Conservation (phyloP, 2,329 filamentous ascomycete species). For the Niveomyces coronatus region DNA sequence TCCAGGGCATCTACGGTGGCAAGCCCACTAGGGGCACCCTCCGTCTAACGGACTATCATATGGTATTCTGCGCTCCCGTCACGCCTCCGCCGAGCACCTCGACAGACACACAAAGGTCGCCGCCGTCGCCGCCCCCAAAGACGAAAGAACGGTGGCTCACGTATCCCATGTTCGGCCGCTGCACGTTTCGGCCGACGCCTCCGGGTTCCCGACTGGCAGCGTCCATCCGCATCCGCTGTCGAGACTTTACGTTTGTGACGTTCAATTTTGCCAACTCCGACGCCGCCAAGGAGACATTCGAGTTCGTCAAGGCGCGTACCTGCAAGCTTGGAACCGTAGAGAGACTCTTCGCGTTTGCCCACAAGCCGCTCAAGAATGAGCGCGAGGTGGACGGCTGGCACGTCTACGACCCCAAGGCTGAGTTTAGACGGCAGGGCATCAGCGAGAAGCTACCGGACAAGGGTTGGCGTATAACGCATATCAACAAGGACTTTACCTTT, state of each 20-base stretch:
- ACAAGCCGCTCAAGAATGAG: slow-evolving; percentile 65
- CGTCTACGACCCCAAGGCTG: slow-evolving; percentile 73
- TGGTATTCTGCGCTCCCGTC: slow-evolving; percentile 39
- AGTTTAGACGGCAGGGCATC: slow-evolving; percentile 82
- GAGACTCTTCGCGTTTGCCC: slow-evolving; percentile 83
- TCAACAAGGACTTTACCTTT: slow-evolving; percentile 85
- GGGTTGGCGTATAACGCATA: slow-evolving; percentile 81
- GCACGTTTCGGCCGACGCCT: slow-evolving; percentile 65
- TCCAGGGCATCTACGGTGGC: slow-evolving; percentile 50
- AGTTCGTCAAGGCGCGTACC: slow-evolving; percentile 70
- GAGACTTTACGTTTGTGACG: slow-evolving; percentile 88
- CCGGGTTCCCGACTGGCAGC: slow-evolving; percentile 60
- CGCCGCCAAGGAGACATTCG: slow-evolving; percentile 74
- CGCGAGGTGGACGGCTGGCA: slow-evolving; percentile 69
- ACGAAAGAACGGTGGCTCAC: slow-evolving; percentile 78
- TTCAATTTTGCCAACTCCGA: slow-evolving; percentile 74
- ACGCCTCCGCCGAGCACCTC: slow-evolving; percentile 19
- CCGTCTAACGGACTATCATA: slow-evolving; percentile 53
- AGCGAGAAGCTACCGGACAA: slow-evolving; percentile 66
- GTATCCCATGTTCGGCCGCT: slow-evolving; percentile 81
- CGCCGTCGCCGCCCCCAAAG: slow-evolving; percentile 19
- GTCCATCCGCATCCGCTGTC: slow-evolving; percentile 76
- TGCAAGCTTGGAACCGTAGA: slow-evolving; percentile 77
- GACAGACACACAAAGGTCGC: slow-evolving; percentile 16
- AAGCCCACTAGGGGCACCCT: slow-evolving; percentile 46